Base-by-base conservation (phyloP, 768 basidiomycete species). In the Tylopilus intermedius region DNA sequence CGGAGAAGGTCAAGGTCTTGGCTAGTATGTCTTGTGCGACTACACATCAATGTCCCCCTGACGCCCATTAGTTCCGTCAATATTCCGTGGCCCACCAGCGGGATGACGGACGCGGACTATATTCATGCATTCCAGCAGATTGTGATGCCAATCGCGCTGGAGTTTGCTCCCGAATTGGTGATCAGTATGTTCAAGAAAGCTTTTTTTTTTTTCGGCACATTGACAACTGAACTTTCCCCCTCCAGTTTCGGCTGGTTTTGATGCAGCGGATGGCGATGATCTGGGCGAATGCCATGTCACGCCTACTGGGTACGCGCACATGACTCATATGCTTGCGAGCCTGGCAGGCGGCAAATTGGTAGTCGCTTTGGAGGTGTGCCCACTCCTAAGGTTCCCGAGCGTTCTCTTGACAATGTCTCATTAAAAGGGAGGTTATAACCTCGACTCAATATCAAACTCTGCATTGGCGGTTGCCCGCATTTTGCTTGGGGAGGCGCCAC, bases 191-290 rank as follows among this genome's bases (percentile, higher is more conserved):
- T 22, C 1, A 21, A 26, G 24, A 40, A 24, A 18, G 4, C 9
- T 14, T 18, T 51, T 30, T 30, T 14, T 18, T 51, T 30, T 30
- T 32, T 18, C n/a, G 21, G 13, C 9, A 21, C 41, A 40, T 40
- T 45, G 11, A 50, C 14, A 43, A 24, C 41, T 35, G 43, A 27
- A 43, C 26, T 21, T 21, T 9, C 45, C 48, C 21, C 8, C 41
- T 63, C 0, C 41, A 99, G 96, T 99, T 62, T 97, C 95, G 8
- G 93, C 96, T 15, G 96, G 96, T 3, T 99, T 97, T 64, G 96
- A 99, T 63, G 96, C 96, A 8, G 96, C 96, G 1, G 80, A 79
- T 27, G 96, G 96, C 4, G 96, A 99, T 62, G 82, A 84, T 35
- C 78, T 99, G 4, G 96, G 96, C 33, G 88, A 87, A 71, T 97